A percentile compares a stretch with the other conserved stretches of the same genome.
These are phyloP conservation scores for Pythium angustatum DNA, from an alignment of 352 stramenopile species.

Conservation along the genomic window DNA sequence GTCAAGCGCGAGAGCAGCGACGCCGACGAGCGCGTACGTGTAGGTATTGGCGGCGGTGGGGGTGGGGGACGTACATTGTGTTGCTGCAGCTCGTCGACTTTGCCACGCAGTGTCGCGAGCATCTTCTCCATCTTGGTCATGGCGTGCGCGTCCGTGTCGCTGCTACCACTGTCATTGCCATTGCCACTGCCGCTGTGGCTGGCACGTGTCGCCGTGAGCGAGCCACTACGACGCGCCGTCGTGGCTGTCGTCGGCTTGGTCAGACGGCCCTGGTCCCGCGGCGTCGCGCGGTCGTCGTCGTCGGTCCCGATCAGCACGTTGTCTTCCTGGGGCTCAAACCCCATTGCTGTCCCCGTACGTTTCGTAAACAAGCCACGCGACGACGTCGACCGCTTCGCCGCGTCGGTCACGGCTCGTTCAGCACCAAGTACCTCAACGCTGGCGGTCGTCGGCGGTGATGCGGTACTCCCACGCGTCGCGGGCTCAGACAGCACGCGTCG, in stretches of 20 bases:
- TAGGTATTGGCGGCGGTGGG: background rate
- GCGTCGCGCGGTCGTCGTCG: slow-evolving; percentile 50
- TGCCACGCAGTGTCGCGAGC: slow-evolving; percentile 49
- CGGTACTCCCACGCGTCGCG: too few relatives aligned
- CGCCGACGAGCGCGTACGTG: slow-evolving; percentile 4
- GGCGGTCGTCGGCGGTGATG: background rate
- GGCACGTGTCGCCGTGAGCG: too few relatives aligned
- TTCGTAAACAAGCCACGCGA: slow-evolving; percentile 67
- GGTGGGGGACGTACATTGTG: slow-evolving; percentile 59
- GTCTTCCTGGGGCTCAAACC: slow-evolving; percentile 54
- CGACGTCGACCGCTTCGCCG: slow-evolving; percentile 37
- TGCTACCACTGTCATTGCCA: background rate
- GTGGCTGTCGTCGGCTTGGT: slow-evolving; percentile 22
- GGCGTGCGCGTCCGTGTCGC: background rate
- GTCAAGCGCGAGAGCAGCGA: slow-evolving; percentile 26
- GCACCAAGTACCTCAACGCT: background rate
- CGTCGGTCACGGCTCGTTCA: background rate
- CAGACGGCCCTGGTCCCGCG: too few relatives aligned
- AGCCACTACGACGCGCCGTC: background rate
- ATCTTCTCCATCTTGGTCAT: slow-evolving; percentile 59
- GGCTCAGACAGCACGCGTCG: too few relatives aligned
- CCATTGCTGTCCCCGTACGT: slow-evolving; percentile 32
- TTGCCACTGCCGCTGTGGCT: background rate
- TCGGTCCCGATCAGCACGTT: slow-evolving; percentile 59
- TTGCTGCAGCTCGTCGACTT: slow-evolving; percentile 69